Evolutionary conservation across 1,284 basidiomycete genomes (phyloP).

Genomic region (Coniferiporia weirii): DNA sequence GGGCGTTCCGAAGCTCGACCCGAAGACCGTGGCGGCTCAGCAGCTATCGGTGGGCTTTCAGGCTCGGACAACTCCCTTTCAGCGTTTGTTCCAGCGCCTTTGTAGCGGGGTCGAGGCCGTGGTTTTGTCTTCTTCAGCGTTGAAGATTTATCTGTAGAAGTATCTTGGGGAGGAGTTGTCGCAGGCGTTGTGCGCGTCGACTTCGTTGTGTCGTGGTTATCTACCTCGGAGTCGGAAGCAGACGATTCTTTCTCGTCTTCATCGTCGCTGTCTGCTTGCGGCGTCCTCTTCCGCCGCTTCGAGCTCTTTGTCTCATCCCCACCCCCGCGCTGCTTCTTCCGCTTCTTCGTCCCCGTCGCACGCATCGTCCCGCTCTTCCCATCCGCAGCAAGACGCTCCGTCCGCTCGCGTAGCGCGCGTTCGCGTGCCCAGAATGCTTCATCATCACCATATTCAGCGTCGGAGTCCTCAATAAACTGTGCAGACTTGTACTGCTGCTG

Average conservation of each 20-base stretch:
- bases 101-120: not conserved
- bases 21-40: not conserved
- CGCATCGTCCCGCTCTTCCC: constrained; percentile 52
- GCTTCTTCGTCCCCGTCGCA: constrained; percentile 64
- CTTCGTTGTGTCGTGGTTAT: not conserved
- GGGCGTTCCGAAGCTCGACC: not conserved
- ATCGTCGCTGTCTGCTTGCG: not conserved
- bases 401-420: constrained; percentile 46
- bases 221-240: constrained; percentile 5
- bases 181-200: not conserved
- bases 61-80: not conserved
- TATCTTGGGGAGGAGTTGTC: not conserved
- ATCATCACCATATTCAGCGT: constrained; percentile 72
- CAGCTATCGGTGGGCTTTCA: not conserved
- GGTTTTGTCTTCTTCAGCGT: not conserved
- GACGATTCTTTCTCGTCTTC: not conserved
- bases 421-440: constrained; percentile 79
- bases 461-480: constrained; percentile 86
- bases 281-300: constrained; percentile 7
- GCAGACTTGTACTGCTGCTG: constrained; percentile 79
- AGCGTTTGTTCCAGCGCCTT: not conserved
- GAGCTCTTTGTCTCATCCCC: not conserved
- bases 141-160: not conserved
- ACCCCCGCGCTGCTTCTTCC: constrained; percentile 30
- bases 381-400: constrained; percentile 42